Conservation (phyloP, 2,329 filamentous ascomycete genomes). For the Colletotrichum sp. region DNA sequence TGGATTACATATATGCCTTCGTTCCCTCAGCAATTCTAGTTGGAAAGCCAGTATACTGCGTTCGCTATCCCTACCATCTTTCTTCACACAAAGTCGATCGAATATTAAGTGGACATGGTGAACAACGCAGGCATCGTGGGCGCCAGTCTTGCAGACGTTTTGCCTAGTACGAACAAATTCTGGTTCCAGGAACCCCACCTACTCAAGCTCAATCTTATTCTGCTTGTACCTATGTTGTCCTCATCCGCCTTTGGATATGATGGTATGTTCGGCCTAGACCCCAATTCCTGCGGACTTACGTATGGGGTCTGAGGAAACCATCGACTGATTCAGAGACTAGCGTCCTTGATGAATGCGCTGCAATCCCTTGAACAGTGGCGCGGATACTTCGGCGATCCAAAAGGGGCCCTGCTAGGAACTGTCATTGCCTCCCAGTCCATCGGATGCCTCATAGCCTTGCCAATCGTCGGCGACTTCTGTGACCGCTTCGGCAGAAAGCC, state of each 20-base stretch:
- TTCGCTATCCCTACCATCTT: too few relatives aligned
- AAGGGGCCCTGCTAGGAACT: conserved; percentile 36
- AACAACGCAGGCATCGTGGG: too few relatives aligned
- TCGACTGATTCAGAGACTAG: neutral
- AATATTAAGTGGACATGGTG: too few relatives aligned
- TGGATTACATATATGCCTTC: too few relatives aligned
- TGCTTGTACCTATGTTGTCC: neutral
- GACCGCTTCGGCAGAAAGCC: conserved; percentile 45
- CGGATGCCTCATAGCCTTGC: conserved; percentile 41
- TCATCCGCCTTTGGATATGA: neutral
- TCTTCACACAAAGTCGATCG: too few relatives aligned
- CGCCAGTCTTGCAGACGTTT: too few relatives aligned
- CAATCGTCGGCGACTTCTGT: conserved; percentile 38
- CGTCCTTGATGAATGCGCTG: conserved; percentile 49
- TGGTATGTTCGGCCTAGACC: neutral
- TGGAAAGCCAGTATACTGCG: too few relatives aligned
- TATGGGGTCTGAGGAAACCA: neutral
- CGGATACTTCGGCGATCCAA: conserved; percentile 41
- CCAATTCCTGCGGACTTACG: too few relatives aligned
- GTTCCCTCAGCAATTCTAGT: too few relatives aligned
- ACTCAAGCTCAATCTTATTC: neutral
- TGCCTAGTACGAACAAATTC: too few relatives aligned
- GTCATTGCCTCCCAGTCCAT: conserved; percentile 41
- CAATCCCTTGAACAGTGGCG: conserved; percentile 46
- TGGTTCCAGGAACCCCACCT: neutral